Conservation (phyloP, 257 asterid species). For the Petunia secreta region DNA sequence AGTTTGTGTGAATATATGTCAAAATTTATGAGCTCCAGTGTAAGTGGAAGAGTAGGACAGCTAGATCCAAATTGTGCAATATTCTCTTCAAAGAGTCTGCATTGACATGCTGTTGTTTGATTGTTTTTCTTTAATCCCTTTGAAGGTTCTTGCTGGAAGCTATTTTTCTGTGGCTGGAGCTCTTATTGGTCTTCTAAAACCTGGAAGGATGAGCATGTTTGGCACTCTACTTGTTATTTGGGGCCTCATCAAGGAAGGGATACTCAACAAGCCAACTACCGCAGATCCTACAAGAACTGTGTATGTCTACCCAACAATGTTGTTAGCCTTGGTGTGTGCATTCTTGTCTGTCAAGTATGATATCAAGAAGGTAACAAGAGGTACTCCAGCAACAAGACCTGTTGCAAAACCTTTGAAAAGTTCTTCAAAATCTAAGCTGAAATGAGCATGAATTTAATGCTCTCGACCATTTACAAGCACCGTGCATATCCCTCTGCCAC, state of each 20-base stretch:
- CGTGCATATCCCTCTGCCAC: background rate
- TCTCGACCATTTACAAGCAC: background rate
- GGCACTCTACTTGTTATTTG: slow-evolving; percentile 84
- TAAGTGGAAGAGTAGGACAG: too few relatives aligned
- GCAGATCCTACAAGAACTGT: slow-evolving; percentile 66
- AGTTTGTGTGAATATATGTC: too few relatives aligned
- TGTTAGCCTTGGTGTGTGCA: slow-evolving; percentile 73
- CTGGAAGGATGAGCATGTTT: slow-evolving; percentile 99
- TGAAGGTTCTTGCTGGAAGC: slow-evolving; percentile 98
- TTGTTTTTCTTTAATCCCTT: background rate
- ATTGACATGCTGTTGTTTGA: background rate
- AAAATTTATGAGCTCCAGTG: too few relatives aligned
- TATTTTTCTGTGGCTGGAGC: slow-evolving; percentile 95
- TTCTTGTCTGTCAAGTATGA: slow-evolving; percentile 84
- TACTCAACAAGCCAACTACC: slow-evolving; percentile 70
- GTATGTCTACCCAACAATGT: slow-evolving; percentile 88
- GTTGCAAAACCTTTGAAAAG: slow-evolving; percentile 78
- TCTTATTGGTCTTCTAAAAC: slow-evolving; percentile 70
- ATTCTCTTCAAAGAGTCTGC: background rate
- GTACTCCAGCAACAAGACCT: slow-evolving; percentile 58
- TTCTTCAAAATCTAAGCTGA: slow-evolving; percentile 79
- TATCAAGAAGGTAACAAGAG: slow-evolving; percentile 55
- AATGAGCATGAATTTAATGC: slow-evolving; percentile 37
- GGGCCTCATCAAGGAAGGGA: slow-evolving; percentile 98
- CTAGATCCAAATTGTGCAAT: too few relatives aligned